Percentiles rank a stretch among this genome's conserved stretches.
Evolutionary conservation across 805 yeast species (phyloP).

Genomic region (Starmerella floricola): DNA sequence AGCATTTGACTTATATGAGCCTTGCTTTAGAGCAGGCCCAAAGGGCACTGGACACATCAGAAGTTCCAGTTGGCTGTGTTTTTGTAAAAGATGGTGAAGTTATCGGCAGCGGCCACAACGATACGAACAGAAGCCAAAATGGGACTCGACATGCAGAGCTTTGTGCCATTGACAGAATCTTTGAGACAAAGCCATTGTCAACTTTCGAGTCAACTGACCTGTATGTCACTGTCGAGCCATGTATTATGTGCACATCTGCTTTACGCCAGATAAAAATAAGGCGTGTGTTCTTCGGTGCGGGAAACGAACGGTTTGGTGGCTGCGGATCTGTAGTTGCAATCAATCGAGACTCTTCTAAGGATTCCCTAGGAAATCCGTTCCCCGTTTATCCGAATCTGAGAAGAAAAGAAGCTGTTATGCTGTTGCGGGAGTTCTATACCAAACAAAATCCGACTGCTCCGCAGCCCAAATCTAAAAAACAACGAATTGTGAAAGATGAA

Average conservation of each 20-base stretch:
- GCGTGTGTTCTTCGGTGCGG: slow-evolving; percentile 78
- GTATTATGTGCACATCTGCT: slow-evolving; percentile 95
- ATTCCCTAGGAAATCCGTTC: slow-evolving; percentile 33
- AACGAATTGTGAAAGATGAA: slow-evolving; percentile 37
- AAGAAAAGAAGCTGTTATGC: slow-evolving; percentile 68
- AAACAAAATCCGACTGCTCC: slow-evolving; percentile 83
- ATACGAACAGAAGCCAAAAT: slow-evolving; percentile 69
- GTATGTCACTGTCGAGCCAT: slow-evolving; percentile 95
- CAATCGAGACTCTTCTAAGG: slow-evolving; percentile 33
- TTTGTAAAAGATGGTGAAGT: slow-evolving; percentile 45
- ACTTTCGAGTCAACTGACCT: slow-evolving; percentile 46
- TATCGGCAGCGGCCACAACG: slow-evolving; percentile 69
- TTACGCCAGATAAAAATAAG: slow-evolving; percentile 65
- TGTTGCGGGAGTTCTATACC: slow-evolving; percentile 72
- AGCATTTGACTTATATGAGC: slow-evolving; percentile 28
- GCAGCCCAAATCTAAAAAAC: slow-evolving; percentile 58
- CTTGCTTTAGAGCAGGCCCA: slow-evolving; percentile 39
- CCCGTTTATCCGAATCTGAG: slow-evolving; percentile 62
- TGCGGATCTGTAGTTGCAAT: slow-evolving; percentile 74
- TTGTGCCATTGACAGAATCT: slow-evolving; percentile 53
- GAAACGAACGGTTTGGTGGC: slow-evolving; percentile 92
- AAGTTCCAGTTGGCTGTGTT: slow-evolving; percentile 78
- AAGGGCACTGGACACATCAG: slow-evolving; percentile 51
- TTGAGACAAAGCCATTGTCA: slow-evolving; percentile 26
- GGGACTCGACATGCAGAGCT: slow-evolving; percentile 94